These are phyloP conservation scores for Phialophora tarda DNA, from an alignment of 2,329 filamentous ascomycete species.

Conservation along the genomic window DNA sequence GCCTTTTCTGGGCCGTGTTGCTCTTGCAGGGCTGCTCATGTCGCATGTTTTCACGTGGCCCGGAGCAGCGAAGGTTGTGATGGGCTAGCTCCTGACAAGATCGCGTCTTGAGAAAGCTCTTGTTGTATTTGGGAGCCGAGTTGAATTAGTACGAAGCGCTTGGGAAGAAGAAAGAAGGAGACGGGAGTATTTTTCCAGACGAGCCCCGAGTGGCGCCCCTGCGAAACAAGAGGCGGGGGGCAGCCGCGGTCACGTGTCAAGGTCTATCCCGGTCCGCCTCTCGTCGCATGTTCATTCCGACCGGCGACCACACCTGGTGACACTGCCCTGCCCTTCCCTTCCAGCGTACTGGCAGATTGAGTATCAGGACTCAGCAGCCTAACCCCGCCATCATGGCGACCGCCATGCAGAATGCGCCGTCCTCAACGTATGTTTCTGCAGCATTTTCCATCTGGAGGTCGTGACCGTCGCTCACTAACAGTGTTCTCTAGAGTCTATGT, in stretches of 20 bases:
- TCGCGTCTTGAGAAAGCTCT: neutral
- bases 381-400: conserved; percentile 29
- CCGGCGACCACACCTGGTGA: neutral
- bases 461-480: conserved; percentile 9
- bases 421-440: conserved; percentile 34
- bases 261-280: neutral
- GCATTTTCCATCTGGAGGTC: neutral
- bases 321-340: neutral
- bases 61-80: neutral
- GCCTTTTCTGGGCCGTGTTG: conserved; percentile 7
- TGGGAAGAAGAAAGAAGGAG: neutral
- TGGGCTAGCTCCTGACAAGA: neutral
- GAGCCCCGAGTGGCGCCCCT: neutral
- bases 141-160: neutral
- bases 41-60: neutral
- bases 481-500: conserved; percentile 44
- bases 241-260: neutral
- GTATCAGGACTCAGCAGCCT: neutral
- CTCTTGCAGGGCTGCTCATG: neutral
- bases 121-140: neutral
- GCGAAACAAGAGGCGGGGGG: neutral
- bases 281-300: neutral
- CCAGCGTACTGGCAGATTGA: neutral
- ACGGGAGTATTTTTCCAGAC: neutral
- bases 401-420: conserved; percentile 34